A percentile compares a stretch with the other conserved stretches of the same genome.
Conservation (phyloP, 2,329 filamentous ascomycete species). For the Dissoconium aciculare region DNA sequence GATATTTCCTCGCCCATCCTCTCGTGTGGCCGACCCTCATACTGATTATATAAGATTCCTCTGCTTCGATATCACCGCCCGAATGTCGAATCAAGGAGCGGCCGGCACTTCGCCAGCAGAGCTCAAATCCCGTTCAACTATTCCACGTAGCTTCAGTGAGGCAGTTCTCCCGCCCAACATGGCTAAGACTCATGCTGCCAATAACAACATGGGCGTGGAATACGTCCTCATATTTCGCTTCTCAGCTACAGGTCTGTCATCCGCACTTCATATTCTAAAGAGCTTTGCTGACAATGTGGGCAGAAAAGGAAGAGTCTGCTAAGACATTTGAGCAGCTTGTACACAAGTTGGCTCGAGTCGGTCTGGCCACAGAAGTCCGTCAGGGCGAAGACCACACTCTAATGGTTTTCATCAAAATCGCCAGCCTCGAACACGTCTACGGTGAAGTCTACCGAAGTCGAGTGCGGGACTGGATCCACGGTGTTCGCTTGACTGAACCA, state of each 20-base stretch:
- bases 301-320: constrained; percentile 55
- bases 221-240: constrained; percentile 75
- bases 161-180: constrained; percentile 20
- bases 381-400: constrained; percentile 60
- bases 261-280: constrained; percentile 1
- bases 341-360: constrained; percentile 57
- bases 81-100: too few species aligned
- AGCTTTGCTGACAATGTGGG: not conserved
- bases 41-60: too few species aligned
- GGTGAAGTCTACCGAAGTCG: constrained; percentile 67
- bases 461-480: constrained; percentile 86
- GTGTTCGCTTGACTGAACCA: constrained; percentile 64
- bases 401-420: constrained; percentile 68
- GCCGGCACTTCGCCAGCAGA: too few species aligned
- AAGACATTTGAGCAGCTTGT: constrained; percentile 66
- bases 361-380: constrained; percentile 78
- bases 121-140: too few species aligned
- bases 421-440: constrained; percentile 57
- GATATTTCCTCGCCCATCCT: too few species aligned
- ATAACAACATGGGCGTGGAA: constrained; percentile 58
- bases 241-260: constrained; percentile 44
- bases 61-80: too few species aligned
- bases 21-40: too few species aligned
- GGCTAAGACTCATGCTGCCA: constrained; percentile 21
- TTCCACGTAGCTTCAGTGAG: constrained; percentile 17